Evolutionary conservation across 2,329 filamentous ascomycete genomes (phyloP).

Genomic region (Nannizziopsis arthrosporioides): DNA sequence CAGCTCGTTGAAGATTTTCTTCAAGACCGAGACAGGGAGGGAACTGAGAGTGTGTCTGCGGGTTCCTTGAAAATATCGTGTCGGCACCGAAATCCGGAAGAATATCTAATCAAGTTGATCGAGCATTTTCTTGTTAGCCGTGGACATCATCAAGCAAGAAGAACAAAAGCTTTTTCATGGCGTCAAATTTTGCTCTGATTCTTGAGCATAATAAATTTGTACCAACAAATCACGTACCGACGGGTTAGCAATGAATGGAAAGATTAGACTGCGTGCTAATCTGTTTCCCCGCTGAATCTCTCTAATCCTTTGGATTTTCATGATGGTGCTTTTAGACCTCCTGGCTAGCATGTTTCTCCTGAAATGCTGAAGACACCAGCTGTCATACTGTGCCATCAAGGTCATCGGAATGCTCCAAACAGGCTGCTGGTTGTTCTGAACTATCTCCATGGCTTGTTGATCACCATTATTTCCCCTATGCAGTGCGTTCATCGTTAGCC

Average conservation of each 20-base stretch:
- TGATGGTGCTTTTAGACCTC: neutral
- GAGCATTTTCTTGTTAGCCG: no score
- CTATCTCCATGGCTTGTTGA: no score
- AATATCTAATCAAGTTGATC: neutral
- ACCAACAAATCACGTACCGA: neutral
- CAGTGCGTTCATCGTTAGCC: no score
- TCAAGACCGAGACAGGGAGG: slow-evolving; percentile 7
- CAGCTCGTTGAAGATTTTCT: slow-evolving; percentile 12
- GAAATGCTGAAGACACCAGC: no score
- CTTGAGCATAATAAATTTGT: neutral
- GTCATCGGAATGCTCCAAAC: no score
- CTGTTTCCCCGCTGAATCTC: neutral
- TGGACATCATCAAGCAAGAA: no score
- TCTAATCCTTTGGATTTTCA: neutral
- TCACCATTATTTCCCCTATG: no score
- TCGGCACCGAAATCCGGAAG: neutral
- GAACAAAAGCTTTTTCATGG: no score
- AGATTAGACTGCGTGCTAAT: neutral
- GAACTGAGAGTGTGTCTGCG: neutral
- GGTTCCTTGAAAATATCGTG: neutral
- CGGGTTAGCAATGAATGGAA: slow-evolving; percentile 4
- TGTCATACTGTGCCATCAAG: no score
- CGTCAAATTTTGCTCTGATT: neutral
- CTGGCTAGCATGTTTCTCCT: no score
- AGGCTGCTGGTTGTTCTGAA: no score